Percentiles rank a stretch among this genome's conserved stretches.
Evolutionary conservation across 1,284 basidiomycete genomes (phyloP).

Genomic region (Sporisorium reilianum): DNA sequence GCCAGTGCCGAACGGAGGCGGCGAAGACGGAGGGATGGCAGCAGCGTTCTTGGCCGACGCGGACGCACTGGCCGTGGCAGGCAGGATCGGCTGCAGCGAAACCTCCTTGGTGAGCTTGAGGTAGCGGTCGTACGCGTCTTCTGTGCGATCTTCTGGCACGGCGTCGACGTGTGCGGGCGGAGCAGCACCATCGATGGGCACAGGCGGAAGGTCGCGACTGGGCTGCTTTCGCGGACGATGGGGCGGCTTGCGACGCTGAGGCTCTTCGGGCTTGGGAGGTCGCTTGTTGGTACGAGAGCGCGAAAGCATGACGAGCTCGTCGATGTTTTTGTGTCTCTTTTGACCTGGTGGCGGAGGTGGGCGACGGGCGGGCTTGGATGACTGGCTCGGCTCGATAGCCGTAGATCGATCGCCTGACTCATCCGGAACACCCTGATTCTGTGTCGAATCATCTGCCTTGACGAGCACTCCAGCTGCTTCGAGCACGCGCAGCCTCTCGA

Average conservation of each 20-base stretch:
- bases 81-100: constrained; percentile 43
- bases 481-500: constrained; percentile 82
- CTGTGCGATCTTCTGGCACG: constrained; percentile 71
- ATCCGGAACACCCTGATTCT: too few species aligned
- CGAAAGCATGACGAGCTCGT: constrained; percentile 48
- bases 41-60: constrained; percentile 9
- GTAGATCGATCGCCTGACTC: constrained; percentile 3
- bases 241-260: constrained; percentile 42
- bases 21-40: constrained; percentile 15
- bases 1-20: constrained; percentile 18
- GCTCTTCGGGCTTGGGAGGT: constrained; percentile 48
- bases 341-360: constrained; percentile 49
- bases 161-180: neutral
- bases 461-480: constrained; percentile 88
- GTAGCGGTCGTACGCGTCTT: constrained; percentile 90
- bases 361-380: constrained; percentile 24
- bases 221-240: constrained; percentile 34
- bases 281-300: constrained; percentile 38
- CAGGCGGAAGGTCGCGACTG: constrained; percentile 51
- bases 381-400: constrained; percentile 4
- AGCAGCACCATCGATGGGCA: constrained; percentile 7
- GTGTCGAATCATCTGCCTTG: constrained; percentile 68
- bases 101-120: constrained; percentile 72
- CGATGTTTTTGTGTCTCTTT: constrained; percentile 43
- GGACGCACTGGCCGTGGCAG: constrained; percentile 25